Conservation (phyloP, 2,329 filamentous ascomycete species). For the Graphilbum sp. region DNA sequence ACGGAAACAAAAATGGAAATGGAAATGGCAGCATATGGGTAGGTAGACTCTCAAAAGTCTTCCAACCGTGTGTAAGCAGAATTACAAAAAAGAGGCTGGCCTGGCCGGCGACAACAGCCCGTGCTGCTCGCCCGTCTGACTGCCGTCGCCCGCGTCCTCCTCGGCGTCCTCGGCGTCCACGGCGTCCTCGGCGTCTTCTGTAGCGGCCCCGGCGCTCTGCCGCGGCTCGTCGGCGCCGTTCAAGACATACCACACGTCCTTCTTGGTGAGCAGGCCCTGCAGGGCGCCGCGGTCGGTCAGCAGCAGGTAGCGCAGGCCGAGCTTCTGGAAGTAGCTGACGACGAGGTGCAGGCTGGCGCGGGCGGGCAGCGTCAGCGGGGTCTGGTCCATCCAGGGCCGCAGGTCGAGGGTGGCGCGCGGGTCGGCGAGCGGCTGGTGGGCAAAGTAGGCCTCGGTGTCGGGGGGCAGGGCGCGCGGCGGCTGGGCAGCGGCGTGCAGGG, state of each 20-base stretch:
- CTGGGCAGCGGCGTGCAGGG: slow-evolving; percentile 46
- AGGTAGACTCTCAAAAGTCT: no score
- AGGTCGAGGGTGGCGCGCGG: slow-evolving; percentile 68
- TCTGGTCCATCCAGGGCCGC: slow-evolving; percentile 97
- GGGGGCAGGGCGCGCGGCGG: slow-evolving; percentile 42
- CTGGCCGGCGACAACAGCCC: slow-evolving; percentile 19
- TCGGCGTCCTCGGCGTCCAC: neutral
- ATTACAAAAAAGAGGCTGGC: no score
- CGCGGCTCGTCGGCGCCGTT: slow-evolving; percentile 56
- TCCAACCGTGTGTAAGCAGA: no score
- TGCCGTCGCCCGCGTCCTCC: no score
- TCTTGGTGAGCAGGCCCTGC: slow-evolving; percentile 83
- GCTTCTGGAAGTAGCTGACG: slow-evolving; percentile 83
- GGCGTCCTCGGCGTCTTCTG: slow-evolving; percentile 28
- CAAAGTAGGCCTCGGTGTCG: slow-evolving; percentile 69
- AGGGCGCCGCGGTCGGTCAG: slow-evolving; percentile 71
- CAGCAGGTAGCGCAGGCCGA: slow-evolving; percentile 79
- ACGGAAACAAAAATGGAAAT: no score
- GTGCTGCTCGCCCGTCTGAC: slow-evolving; percentile 23
- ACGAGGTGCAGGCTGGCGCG: slow-evolving; percentile 67
- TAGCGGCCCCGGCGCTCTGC: slow-evolving; percentile 19
- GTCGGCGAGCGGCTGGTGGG: slow-evolving; percentile 63
- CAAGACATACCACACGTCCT: slow-evolving; percentile 89
- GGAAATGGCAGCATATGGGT: no score
- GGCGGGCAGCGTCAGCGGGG: slow-evolving; percentile 75